phyloP scores from a whole-genome alignment of 495 filamentous ascomycete genomes.

The Penicillium angulare region DNA sequence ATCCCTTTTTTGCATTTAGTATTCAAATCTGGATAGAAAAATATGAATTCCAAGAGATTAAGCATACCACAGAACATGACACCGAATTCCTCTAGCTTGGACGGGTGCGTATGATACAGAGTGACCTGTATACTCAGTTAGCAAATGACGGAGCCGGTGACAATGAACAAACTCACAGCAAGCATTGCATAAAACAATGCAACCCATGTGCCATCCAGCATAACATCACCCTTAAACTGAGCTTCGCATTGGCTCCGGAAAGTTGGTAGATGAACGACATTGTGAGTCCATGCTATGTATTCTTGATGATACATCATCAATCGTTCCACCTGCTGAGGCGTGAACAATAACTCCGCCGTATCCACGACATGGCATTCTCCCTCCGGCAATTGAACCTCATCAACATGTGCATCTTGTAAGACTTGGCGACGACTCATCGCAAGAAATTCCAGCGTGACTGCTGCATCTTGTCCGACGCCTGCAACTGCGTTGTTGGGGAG shows the following conservation, averaged over 20 bases:
- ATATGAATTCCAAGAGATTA: too few relatives aligned
- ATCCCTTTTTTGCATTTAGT: too few relatives aligned
- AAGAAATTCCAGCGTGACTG: conserved; percentile 10
- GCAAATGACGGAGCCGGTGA: not conserved
- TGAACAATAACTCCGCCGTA: not conserved
- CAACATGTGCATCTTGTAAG: not conserved
- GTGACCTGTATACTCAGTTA: not conserved
- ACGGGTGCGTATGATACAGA: not conserved
- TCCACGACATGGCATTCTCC: not conserved
- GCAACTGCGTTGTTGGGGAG: not conserved
- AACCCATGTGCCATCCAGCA: not conserved
- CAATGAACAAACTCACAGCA: not conserved
- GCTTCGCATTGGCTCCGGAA: conserved; percentile 6
- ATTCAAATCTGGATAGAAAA: too few relatives aligned
- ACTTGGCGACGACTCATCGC: conserved; percentile 7
- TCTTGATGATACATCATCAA: conserved; percentile 7
- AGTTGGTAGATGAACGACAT: conserved; percentile 16
- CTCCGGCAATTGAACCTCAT: not conserved
- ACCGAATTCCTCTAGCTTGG: not conserved
- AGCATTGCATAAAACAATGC: not conserved
- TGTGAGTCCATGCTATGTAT: conserved; percentile 11
- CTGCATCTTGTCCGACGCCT: conserved; percentile 2
- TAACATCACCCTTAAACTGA: not conserved
- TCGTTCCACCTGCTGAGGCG: not conserved
- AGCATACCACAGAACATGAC: not conserved